Evolutionary conservation across 2,329 filamentous ascomycete genomes (phyloP).

Genomic region (Xylariales sp.): DNA sequence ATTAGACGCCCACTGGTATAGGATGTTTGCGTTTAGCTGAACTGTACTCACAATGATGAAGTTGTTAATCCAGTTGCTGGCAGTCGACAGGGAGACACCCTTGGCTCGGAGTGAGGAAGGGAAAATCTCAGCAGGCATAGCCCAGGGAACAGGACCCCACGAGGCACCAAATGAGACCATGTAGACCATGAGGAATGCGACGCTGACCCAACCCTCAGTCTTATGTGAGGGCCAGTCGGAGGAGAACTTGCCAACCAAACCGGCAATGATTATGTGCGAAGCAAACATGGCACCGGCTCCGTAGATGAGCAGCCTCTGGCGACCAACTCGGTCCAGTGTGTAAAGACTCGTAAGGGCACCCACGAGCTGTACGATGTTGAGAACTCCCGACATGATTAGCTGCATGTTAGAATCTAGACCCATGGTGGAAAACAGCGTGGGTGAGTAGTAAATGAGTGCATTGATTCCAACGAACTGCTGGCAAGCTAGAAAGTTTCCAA

Average conservation of each 20-base stretch:
- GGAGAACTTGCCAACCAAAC: constrained; percentile 48
- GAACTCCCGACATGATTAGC: constrained; percentile 40
- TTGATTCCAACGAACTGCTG: constrained; percentile 41
- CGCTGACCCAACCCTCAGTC: constrained; percentile 31
- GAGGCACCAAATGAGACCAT: constrained; percentile 56
- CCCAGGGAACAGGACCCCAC: constrained; percentile 50
- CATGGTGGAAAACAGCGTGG: constrained; percentile 42
- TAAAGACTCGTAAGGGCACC: constrained; percentile 40
- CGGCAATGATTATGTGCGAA: constrained; percentile 44
- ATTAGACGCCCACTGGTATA: no score
- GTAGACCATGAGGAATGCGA: constrained; percentile 49
- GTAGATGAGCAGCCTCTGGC: constrained; percentile 37
- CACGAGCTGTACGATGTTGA: constrained; percentile 39
- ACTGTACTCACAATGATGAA: constrained; percentile 46
- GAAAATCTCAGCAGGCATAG: constrained; percentile 54
- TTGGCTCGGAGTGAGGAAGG: constrained; percentile 59
- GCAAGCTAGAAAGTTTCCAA: background rate
- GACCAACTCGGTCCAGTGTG: constrained; percentile 42
- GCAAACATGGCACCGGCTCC: constrained; percentile 41
- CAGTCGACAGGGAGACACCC: constrained; percentile 55
- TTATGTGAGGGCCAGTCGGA: constrained; percentile 44
- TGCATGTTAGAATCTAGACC: constrained; percentile 37
- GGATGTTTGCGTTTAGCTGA: no score
- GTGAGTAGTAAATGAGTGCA: constrained; percentile 43
- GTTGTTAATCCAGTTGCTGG: constrained; percentile 58